phyloP scores from a whole-genome alignment of 1,139 yeast species.

The Geotrichum restrictum region DNA sequence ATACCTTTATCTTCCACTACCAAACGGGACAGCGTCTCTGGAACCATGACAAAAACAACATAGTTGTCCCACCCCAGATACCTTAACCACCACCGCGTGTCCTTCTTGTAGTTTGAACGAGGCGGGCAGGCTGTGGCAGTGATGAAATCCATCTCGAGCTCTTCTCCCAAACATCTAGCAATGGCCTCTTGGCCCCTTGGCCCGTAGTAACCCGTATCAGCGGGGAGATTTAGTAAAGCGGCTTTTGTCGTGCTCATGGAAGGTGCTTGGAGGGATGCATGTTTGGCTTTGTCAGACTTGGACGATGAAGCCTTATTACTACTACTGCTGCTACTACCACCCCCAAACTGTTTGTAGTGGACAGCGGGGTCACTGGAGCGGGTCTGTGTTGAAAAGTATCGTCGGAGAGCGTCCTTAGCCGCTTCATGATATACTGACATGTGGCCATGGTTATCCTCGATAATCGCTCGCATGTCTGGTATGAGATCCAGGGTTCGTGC shows the following conservation, averaged over 20 bases:
- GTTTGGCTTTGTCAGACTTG: no score
- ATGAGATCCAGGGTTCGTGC: background rate
- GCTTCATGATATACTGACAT: conserved; percentile 4
- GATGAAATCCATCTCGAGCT: background rate
- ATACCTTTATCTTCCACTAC: conserved; percentile 7
- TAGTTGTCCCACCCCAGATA: conserved; percentile 17
- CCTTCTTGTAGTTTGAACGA: background rate
- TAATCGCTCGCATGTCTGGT: background rate
- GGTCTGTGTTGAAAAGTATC: background rate
- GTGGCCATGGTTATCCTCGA: background rate
- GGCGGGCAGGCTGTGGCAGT: background rate
- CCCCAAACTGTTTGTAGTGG: conserved; percentile 9
- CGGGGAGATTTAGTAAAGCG: background rate
- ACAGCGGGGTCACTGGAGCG: conserved; percentile 5
- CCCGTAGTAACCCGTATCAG: conserved; percentile 15
- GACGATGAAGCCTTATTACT: background rate
- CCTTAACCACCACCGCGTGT: conserved; percentile 12
- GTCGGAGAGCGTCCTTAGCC: background rate
- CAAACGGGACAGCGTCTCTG: conserved; percentile 10
- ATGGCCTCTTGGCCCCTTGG: conserved; percentile 6
- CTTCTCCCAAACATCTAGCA: background rate
- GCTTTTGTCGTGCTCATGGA: conserved; percentile 9
- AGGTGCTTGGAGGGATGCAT: background rate
- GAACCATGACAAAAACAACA: conserved; percentile 9
- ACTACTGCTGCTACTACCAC: background rate